Conservation (phyloP, 1,284 basidiomycete species). For the Lentinula novae-zelandiae region DNA sequence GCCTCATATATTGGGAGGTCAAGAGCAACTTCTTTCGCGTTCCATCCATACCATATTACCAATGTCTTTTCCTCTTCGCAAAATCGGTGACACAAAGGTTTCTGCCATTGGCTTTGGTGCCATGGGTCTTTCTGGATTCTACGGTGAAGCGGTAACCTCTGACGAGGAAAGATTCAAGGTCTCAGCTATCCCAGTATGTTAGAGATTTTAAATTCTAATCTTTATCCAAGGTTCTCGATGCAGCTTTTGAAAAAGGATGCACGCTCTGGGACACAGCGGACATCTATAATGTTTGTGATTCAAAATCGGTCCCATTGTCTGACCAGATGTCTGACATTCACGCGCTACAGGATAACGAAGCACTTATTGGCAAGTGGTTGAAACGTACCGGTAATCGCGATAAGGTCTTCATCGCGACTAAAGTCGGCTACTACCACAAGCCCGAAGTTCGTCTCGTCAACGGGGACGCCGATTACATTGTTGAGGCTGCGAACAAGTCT, state of each 20-base stretch:
- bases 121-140: constrained; percentile 20
- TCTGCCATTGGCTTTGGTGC: constrained; percentile 22
- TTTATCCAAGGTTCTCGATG: constrained; percentile 28
- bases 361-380: constrained; percentile 37
- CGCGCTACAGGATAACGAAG: constrained; percentile 27
- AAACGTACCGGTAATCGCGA: constrained; percentile 1
- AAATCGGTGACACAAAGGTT: constrained; percentile 20
- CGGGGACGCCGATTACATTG: background rate
- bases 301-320: no score
- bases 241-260: constrained; percentile 31
- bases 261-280: constrained; percentile 37
- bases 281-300: constrained; percentile 22
- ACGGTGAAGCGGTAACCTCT: constrained; percentile 13
- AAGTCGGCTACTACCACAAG: constrained; percentile 1
- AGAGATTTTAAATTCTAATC: background rate
- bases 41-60: background rate
- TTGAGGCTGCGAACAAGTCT: background rate
- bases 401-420: background rate
- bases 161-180: constrained; percentile 20
- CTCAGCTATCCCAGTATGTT: background rate
- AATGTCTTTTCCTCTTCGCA: constrained; percentile 20
- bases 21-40: background rate
- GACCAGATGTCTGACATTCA: no score
- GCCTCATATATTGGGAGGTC: background rate
- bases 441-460: background rate